Conservation (phyloP, 1,284 basidiomycete species). For the Apiotrichum mycotoxinovorans region DNA sequence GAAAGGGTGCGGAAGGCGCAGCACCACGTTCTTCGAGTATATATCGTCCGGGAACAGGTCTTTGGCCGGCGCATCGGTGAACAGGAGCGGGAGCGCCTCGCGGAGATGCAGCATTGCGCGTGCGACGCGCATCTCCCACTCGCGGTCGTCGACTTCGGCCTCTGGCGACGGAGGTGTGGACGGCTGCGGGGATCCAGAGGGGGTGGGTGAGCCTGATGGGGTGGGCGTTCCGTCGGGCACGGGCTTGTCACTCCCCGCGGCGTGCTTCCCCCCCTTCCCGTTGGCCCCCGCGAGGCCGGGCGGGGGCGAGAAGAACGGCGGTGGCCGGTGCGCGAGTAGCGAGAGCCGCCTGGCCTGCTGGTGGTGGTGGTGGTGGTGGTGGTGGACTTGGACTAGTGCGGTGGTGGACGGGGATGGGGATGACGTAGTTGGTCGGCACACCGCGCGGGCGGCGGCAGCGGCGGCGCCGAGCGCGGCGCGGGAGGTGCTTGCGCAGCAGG, state of each 20-base stretch:
- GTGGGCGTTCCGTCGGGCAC: too few relatives aligned
- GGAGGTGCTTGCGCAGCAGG: slow-evolving; percentile 6
- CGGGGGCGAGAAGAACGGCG: slow-evolving; percentile 33
- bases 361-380: background rate
- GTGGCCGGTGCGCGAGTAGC: slow-evolving; percentile 4
- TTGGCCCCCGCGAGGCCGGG: slow-evolving; percentile 8
- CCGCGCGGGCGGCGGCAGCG: background rate
- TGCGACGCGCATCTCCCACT: slow-evolving; percentile 49
- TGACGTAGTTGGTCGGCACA: slow-evolving; percentile 1
- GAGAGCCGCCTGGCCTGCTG: background rate
- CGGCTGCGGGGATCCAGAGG: slow-evolving; percentile 17
- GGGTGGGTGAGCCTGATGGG: background rate
- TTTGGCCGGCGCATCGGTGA: slow-evolving; percentile 27
- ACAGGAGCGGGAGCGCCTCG: slow-evolving; percentile 45
- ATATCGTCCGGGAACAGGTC: slow-evolving; percentile 45
- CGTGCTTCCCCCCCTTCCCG: background rate
- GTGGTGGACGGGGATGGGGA: background rate
- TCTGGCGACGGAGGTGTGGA: slow-evolving; percentile 29
- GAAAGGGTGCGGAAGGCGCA: slow-evolving; percentile 44
- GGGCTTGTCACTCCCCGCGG: too few relatives aligned
- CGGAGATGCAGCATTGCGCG: slow-evolving; percentile 48
- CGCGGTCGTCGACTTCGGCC: slow-evolving; percentile 44
- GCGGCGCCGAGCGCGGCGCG: background rate
- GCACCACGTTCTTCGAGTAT: slow-evolving; percentile 39
- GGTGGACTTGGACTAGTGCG: background rate